Evolutionary conservation across 2,329 filamentous ascomycete genomes (phyloP).

Genomic region (Byssothecium circinans): DNA sequence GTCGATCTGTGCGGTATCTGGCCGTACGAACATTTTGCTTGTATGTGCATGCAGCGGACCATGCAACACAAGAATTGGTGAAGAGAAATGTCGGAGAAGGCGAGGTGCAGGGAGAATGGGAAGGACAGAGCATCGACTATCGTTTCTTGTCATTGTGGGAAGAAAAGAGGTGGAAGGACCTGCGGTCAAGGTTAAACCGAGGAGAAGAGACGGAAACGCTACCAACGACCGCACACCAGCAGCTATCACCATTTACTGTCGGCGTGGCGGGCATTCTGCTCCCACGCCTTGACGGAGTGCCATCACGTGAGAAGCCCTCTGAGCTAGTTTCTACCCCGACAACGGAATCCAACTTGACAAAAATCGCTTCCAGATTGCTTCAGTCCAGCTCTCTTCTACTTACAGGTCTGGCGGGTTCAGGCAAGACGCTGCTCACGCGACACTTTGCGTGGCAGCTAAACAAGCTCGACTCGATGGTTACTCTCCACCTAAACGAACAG

Average conservation of each 20-base stretch:
- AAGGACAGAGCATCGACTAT: conserved; percentile 76
- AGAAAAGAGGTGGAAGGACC: conserved; percentile 54
- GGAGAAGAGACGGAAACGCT: conserved; percentile 1
- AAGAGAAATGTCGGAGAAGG: conserved; percentile 65
- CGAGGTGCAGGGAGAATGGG: conserved; percentile 69
- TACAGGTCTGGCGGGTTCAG: conserved; percentile 79
- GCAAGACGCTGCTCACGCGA: conserved; percentile 85
- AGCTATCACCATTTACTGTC: conserved; percentile 36
- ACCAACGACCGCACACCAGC: conserved; percentile 10
- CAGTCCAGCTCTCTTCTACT: conserved; percentile 73
- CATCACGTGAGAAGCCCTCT: conserved; percentile 28
- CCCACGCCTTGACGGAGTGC: conserved; percentile 39
- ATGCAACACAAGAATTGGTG: conserved; percentile 72
- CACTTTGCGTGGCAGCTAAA: conserved; percentile 80
- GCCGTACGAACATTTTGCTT: conserved; percentile 80
- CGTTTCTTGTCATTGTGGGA: conserved; percentile 70
- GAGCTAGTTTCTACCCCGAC: conserved; percentile 67
- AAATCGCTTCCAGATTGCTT: conserved; percentile 68
- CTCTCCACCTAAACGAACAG: conserved; percentile 94
- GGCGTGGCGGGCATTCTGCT: conserved; percentile 43
- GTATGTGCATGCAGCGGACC: conserved; percentile 77
- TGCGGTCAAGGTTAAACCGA: conserved; percentile 16
- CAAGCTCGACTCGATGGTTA: conserved; percentile 81
- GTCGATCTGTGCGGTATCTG: conserved; percentile 71
- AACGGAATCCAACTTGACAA: conserved; percentile 70